Percentiles rank a stretch among this genome's conserved stretches.
These are phyloP conservation scores for Lactarius psammicola DNA, from an alignment of 768 basidiomycete species.

Conservation along the genomic window DNA sequence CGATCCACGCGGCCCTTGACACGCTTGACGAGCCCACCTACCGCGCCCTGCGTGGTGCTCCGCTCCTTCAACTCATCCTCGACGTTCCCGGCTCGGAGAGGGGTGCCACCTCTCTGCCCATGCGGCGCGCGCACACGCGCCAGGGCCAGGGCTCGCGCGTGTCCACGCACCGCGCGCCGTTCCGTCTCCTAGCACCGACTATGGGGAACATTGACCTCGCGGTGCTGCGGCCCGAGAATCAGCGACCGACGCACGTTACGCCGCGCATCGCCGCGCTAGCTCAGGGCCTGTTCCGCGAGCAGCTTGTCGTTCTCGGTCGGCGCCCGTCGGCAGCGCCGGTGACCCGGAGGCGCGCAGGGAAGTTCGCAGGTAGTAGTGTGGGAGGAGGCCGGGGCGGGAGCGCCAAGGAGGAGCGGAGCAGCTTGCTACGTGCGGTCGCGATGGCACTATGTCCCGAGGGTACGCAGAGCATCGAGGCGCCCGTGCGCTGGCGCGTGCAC, in stretches of 20 bases:
- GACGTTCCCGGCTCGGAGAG: neutral
- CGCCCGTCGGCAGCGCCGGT: slow-evolving; percentile 32
- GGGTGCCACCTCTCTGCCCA: neutral
- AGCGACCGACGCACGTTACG: slow-evolving; percentile 61
- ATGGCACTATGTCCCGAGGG: slow-evolving; percentile 21
- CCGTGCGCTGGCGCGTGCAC: slow-evolving; percentile 18
- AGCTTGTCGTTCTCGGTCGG: slow-evolving; percentile 52
- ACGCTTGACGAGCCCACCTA: slow-evolving; percentile 15
- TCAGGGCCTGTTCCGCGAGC: slow-evolving; percentile 51
- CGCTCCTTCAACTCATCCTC: slow-evolving; percentile 18
- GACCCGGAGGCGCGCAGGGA: neutral
- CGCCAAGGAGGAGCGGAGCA: neutral
- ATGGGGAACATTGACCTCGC: slow-evolving; percentile 52
- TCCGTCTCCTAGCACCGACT: slow-evolving; percentile 11
- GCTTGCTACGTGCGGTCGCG: slow-evolving; percentile 6
- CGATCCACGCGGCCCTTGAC: slow-evolving; percentile 14
- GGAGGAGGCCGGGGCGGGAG: neutral
- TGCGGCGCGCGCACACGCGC: neutral
- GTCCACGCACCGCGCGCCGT: slow-evolving; percentile 5
- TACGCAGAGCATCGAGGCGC: slow-evolving; percentile 17
- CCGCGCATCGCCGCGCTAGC: slow-evolving; percentile 55
- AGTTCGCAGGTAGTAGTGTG: neutral
- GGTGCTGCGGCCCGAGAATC: slow-evolving; percentile 54
- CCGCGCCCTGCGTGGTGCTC: neutral
- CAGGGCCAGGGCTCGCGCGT: neutral